phyloP scores from a whole-genome alignment of 805 yeast genomes.

The Cyberlindnera maritima region DNA sequence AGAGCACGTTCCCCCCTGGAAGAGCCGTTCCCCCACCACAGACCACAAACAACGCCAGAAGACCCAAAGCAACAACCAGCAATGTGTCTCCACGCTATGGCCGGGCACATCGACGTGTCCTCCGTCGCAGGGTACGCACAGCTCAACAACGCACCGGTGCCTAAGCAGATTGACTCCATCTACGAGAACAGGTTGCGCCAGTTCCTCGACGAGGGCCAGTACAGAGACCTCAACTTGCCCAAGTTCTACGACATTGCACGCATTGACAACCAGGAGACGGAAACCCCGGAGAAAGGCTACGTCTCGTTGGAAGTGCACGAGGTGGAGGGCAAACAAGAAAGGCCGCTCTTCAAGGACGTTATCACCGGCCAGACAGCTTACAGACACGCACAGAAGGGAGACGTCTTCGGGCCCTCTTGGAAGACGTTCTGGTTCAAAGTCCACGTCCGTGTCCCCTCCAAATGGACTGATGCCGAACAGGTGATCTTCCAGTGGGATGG shows the following conservation, averaged over 20 bases:
- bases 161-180: constrained; percentile 73
- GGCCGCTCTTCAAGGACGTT: constrained; percentile 43
- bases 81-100: constrained; percentile 17
- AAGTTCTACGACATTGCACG: constrained; percentile 70
- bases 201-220: constrained; percentile 79
- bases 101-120: constrained; percentile 12
- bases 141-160: constrained; percentile 53
- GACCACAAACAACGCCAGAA: background rate
- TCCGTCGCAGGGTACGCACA: constrained; percentile 33
- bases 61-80: background rate
- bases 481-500: constrained; percentile 82
- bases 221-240: constrained; percentile 69
- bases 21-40: background rate
- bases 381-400: constrained; percentile 63
- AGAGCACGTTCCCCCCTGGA: background rate
- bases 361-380: constrained; percentile 34
- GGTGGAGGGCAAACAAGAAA: constrained; percentile 56
- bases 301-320: constrained; percentile 65
- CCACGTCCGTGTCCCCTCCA: constrained; percentile 57
- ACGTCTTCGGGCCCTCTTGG: constrained; percentile 93
- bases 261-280: constrained; percentile 38
- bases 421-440: constrained; percentile 92
- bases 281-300: constrained; percentile 36
- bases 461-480: constrained; percentile 41
- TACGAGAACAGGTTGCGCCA: constrained; percentile 73